Conservation (phyloP, 2,329 filamentous ascomycete species). For the Arthrobotrys iridis region DNA sequence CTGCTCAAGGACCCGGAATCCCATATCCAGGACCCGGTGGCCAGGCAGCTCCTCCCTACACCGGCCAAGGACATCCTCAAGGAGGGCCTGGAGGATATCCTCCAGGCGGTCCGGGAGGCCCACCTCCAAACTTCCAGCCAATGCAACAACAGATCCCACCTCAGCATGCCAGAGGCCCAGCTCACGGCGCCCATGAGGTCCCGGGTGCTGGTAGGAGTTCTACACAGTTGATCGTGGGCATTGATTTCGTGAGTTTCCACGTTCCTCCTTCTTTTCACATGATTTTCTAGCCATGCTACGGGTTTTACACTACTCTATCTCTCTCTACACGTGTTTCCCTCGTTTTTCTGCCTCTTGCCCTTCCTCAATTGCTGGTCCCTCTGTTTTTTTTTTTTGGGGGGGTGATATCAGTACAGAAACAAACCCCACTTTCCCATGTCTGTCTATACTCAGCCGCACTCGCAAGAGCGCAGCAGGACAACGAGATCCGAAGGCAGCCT, state of each 20-base stretch:
- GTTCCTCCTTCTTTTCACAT: not conserved
- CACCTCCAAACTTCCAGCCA: slow-evolving; percentile 59
- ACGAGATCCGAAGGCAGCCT: not conserved
- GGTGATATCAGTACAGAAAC: slow-evolving; percentile 47
- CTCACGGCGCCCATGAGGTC: slow-evolving; percentile 69
- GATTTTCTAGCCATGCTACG: not conserved
- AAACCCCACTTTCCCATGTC: slow-evolving; percentile 43
- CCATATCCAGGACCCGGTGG: slow-evolving; percentile 23
- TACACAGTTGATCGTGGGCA: slow-evolving; percentile 96
- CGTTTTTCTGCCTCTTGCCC: not conserved
- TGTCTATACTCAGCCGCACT: slow-evolving; percentile 50
- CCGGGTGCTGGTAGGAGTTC: slow-evolving; percentile 90
- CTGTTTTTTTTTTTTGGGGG: slow-evolving; percentile 18
- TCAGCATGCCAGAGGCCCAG: slow-evolving; percentile 60
- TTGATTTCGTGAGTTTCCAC: slow-evolving; percentile 84
- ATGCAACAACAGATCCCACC: slow-evolving; percentile 54
- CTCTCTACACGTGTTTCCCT: slow-evolving; percentile 3
- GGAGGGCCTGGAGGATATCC: slow-evolving; percentile 25
- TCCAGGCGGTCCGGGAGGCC: slow-evolving; percentile 34
- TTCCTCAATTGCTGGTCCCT: slow-evolving; percentile 13
- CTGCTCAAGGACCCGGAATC: slow-evolving; percentile 31
- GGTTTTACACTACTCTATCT: not conserved
- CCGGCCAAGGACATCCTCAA: slow-evolving; percentile 3
- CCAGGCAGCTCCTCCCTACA: slow-evolving; percentile 33
- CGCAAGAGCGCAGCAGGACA: slow-evolving; percentile 27